These are phyloP conservation scores for Sordariomycetes sp. DNA, from an alignment of 2,329 filamentous ascomycete genomes.

Conservation along the genomic window DNA sequence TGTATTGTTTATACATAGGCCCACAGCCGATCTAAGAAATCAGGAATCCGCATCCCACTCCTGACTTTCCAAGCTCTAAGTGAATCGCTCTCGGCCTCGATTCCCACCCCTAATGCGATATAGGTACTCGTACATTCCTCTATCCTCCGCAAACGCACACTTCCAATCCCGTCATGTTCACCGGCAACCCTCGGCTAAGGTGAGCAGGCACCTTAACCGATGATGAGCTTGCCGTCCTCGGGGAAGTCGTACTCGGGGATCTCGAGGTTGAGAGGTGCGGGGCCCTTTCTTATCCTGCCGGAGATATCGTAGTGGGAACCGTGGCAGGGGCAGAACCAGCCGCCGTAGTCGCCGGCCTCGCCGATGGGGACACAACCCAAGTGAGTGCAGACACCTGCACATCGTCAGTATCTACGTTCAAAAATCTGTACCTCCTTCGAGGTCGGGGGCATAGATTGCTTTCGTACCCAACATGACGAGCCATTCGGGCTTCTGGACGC, in stretches of 20 bases:
- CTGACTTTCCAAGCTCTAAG: not conserved
- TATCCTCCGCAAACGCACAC: not conserved
- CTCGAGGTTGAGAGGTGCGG: conserved; percentile 95
- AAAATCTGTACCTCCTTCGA: too few relatives aligned
- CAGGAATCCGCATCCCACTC: not conserved
- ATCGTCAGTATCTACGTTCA: not conserved
- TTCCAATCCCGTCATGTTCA: not conserved
- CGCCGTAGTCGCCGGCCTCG: conserved; percentile 94
- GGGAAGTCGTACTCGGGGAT: conserved; percentile 89
- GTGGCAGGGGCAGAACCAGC: conserved; percentile 99
- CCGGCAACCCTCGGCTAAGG: too few relatives aligned
- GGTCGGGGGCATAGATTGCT: not conserved
- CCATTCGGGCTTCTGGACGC: conserved; percentile 98
- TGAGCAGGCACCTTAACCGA: too few relatives aligned
- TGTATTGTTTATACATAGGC: conserved; percentile 8
- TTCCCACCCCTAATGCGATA: too few relatives aligned
- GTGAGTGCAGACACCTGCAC: conserved; percentile 90
- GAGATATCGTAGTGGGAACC: conserved; percentile 99
- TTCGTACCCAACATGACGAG: conserved; percentile 87
- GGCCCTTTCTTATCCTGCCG: conserved; percentile 94
- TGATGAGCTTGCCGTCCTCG: conserved; percentile 78
- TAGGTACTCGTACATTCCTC: conserved; percentile 1
- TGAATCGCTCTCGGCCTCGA: too few relatives aligned
- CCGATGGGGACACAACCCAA: conserved; percentile 98
- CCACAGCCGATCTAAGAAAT: conserved; percentile 1